Evolutionary conservation across 331 rosid species (phyloP).

Genomic region (Rosa hybrid): DNA sequence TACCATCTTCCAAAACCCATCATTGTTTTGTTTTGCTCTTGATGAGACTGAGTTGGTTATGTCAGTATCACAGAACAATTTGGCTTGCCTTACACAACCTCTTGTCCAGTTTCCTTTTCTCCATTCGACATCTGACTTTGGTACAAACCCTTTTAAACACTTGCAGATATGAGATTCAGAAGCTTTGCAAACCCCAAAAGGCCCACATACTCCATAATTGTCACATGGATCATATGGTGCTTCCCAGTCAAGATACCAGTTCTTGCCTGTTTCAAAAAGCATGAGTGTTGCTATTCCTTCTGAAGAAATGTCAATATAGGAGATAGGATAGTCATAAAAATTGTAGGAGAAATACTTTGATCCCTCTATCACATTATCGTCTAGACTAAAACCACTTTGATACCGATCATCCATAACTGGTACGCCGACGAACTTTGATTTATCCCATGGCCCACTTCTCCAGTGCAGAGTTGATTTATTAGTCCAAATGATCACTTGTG

Average conservation of each 20-base stretch:
- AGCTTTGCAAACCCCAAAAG: conserved; percentile 18
- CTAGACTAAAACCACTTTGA: background rate
- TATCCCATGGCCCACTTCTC: conserved; percentile 25
- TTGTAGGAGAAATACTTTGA: background rate
- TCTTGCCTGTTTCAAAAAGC: background rate
- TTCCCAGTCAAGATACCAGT: conserved; percentile 6
- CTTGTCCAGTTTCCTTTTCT: conserved; percentile 17
- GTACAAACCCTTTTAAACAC: conserved; percentile 18
- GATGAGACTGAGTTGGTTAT: too few relatives aligned
- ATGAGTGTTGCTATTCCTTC: background rate
- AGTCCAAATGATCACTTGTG: conserved; percentile 7
- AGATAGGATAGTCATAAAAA: background rate
- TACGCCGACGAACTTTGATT: conserved; percentile 15
- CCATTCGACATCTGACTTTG: conserved; percentile 16
- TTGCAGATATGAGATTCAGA: conserved; percentile 8
- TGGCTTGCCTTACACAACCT: conserved; percentile 7
- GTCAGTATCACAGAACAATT: conserved; percentile 6
- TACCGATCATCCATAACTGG: background rate
- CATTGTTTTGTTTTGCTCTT: background rate
- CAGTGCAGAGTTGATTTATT: conserved; percentile 3
- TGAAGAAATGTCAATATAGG: background rate
- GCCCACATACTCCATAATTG: conserved; percentile 19
- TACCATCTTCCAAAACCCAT: conserved; percentile 20
- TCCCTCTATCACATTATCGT: background rate
- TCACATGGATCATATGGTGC: background rate